A percentile compares a stretch with the other conserved stretches of the same genome.
Conservation (phyloP, 2,329 filamentous ascomycete genomes). For the Epichloe sibirici region DNA sequence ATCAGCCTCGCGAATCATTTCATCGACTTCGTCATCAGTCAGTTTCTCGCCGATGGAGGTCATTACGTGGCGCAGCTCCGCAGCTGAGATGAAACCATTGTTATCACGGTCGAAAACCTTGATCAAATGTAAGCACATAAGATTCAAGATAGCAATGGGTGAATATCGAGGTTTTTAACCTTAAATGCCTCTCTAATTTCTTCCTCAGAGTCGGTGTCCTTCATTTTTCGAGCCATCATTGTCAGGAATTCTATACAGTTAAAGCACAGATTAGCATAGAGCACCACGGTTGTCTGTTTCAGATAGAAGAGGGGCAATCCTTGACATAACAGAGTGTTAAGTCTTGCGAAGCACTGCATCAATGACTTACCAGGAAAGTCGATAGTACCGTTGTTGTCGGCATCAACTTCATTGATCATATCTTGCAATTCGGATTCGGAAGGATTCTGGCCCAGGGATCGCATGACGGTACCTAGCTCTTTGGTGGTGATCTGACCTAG, state of each 20-base stretch:
- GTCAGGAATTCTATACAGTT: slow-evolving; percentile 61
- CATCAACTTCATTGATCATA: slow-evolving; percentile 90
- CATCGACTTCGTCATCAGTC: slow-evolving; percentile 80
- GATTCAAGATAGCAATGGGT: not conserved
- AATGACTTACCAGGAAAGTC: slow-evolving; percentile 66
- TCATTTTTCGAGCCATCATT: slow-evolving; percentile 94
- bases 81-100: slow-evolving; percentile 84
- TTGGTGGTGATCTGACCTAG: slow-evolving; percentile 84
- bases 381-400: slow-evolving; percentile 86
- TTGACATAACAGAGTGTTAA: not conserved
- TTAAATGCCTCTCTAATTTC: slow-evolving; percentile 86
- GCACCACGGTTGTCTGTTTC: not conserved
- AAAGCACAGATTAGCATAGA: not conserved
- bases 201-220: slow-evolving; percentile 84
- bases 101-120: slow-evolving; percentile 78
- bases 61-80: slow-evolving; percentile 83
- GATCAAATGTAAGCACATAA: not conserved
- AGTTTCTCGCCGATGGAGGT: slow-evolving; percentile 86
- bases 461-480: slow-evolving; percentile 83
- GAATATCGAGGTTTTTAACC: slow-evolving; percentile 28
- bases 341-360: not conserved
- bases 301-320: not conserved
- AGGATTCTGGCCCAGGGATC: slow-evolving; percentile 79
- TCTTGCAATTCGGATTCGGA: slow-evolving; percentile 84
- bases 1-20: slow-evolving; percentile 88